Evolutionary conservation across 2,329 filamentous ascomycete genomes (phyloP).

Genomic region (Penicillium hesseltinei): DNA sequence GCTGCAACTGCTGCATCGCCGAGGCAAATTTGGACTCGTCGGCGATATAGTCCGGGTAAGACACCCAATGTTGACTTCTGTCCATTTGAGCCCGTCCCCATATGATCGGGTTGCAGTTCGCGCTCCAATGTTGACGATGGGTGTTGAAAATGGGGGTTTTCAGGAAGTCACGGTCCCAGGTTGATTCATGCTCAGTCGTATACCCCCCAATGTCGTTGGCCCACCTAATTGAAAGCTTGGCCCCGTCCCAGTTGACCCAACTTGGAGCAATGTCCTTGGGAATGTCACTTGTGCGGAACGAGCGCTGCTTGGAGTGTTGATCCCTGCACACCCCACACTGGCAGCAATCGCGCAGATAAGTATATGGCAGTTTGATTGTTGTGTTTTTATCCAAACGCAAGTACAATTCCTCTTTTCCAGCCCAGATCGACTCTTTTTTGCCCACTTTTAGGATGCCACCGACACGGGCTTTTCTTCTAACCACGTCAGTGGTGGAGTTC

Average conservation of each 20-base stretch:
- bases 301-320: constrained; percentile 60
- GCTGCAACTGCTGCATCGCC: constrained; percentile 62
- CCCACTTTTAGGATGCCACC: not conserved
- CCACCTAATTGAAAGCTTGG: constrained; percentile 61
- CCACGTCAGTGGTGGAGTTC: not conserved
- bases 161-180: constrained; percentile 24
- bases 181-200: constrained; percentile 42
- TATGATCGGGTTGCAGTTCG: constrained; percentile 29
- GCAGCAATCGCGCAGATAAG: constrained; percentile 55
- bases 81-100: constrained; percentile 47
- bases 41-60: constrained; percentile 70
- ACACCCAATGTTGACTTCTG: constrained; percentile 52
- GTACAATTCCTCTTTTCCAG: constrained; percentile 3
- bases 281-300: constrained; percentile 65
- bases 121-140: constrained; percentile 15
- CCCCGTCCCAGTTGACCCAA: constrained; percentile 35
- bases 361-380: constrained; percentile 6
- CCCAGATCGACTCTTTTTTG: not conserved
- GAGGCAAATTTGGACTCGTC: constrained; percentile 57
- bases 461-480: not conserved
- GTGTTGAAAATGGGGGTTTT: constrained; percentile 9
- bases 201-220: constrained; percentile 52
- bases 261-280: constrained; percentile 48
- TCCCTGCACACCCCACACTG: constrained; percentile 55
- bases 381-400: not conserved